Base-by-base conservation (phyloP, 2,329 filamentous ascomycete species). In the Diaporthe aspalathi region DNA sequence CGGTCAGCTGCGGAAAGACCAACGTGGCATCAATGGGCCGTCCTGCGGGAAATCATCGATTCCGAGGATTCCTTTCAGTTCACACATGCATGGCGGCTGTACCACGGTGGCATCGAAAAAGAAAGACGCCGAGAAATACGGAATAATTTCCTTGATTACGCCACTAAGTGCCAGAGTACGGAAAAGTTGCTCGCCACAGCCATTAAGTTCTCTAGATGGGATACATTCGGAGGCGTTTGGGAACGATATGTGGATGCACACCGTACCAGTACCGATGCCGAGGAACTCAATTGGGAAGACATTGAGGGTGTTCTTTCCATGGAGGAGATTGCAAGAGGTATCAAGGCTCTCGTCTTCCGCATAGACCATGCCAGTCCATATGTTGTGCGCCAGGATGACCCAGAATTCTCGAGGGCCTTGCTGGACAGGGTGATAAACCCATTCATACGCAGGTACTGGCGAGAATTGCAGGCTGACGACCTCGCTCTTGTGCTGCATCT, bases 401-500 rank as follows among this genome's bases (percentile, higher is more conserved):
- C 50, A 5, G 65, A 54, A 14, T 63, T 69, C 20, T 49, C 50
- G 24, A 53, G 60, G 50, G 69, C n/a, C 38, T 50, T 73, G 57
- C 35, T 71, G 11, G 56, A 63, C 45, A 71, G 62, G 27, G 57
- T 73, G 29, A 38, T 73, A 17, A 57, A 35, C 35, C 72, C 72
- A n/a, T 54, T 47, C 32, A 54, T 73, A 8, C 65, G 50, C 43
- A 57, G 49, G 43, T 69, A 73, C 47, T 54, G 49, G 32, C 49
- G 35, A 6, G 47, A 22, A 5, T 32, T 79, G 16, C 70, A 71
- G 6, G 68, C 73, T 0, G 66, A 74, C 3, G 76, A 79, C 65
- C 79, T 80, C 8, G 73, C 78, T 1, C 76, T 78, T 50, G 80
- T 89, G 20, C 81, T 89, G 8, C 77, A 78, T 24, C 76, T 81